phyloP scores from a whole-genome alignment of 441 rosid species.

The Erodium moschatum region DNA sequence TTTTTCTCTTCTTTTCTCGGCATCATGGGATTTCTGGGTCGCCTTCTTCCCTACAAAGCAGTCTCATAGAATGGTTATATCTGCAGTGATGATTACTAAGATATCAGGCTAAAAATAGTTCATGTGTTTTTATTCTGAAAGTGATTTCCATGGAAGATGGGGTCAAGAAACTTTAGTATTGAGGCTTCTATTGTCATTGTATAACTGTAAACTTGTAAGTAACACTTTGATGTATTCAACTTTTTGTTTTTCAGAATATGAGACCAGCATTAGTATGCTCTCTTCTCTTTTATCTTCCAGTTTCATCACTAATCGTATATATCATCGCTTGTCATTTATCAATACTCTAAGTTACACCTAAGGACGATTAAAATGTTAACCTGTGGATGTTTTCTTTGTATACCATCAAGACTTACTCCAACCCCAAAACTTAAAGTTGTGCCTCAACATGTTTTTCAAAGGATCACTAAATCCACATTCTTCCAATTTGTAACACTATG shows the following conservation, averaged over 20 bases:
- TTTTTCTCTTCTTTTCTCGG: neutral
- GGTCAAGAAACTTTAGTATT: slow-evolving; percentile 1
- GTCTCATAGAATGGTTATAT: neutral
- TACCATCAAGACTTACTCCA: no score
- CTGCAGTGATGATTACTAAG: no score
- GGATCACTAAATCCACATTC: no score
- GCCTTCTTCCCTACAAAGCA: neutral
- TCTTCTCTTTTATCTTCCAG: neutral
- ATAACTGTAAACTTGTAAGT: neutral
- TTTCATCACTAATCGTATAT: no score
- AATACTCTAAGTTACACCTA: neutral
- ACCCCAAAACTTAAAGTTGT: no score
- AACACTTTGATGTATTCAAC: neutral
- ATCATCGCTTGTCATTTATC: no score
- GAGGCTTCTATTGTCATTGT: neutral
- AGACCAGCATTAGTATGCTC: neutral
- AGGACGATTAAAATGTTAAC: neutral
- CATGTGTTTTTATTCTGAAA: neutral
- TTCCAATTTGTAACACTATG: no score
- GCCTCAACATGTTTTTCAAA: no score
- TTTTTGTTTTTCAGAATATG: neutral
- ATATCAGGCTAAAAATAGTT: neutral
- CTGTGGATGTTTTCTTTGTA: no score
- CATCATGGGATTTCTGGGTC: neutral
- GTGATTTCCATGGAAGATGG: neutral